Evolutionary conservation across 2,329 filamentous ascomycete species (phyloP).

Genomic region (Tolypocladium paradoxum): DNA sequence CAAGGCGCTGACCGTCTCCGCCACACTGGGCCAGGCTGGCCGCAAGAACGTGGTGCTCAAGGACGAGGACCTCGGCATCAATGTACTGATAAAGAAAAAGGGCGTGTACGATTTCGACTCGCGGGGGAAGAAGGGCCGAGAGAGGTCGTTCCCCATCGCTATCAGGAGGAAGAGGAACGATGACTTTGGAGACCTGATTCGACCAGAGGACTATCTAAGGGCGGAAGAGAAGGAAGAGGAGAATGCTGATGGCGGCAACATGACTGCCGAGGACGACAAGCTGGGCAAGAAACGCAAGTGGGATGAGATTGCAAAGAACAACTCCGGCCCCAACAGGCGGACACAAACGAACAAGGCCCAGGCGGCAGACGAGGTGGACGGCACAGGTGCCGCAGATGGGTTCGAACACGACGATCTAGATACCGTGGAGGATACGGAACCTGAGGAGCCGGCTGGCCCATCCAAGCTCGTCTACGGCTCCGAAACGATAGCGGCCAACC

Average conservation of each 20-base stretch:
- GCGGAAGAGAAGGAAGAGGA: conserved; percentile 83
- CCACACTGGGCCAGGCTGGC: conserved; percentile 71
- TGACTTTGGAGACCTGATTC: conserved; percentile 89
- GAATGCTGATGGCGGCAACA: conserved; percentile 38
- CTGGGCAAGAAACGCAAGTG: conserved; percentile 92
- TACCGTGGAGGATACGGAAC: conserved; percentile 43
- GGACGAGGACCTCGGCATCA: conserved; percentile 86
- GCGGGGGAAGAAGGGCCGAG: conserved; percentile 79
- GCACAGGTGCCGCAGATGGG: conserved; percentile 23
- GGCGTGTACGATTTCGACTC: conserved; percentile 92
- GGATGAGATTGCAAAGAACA: conserved; percentile 51
- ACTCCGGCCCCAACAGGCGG: conserved; percentile 44
- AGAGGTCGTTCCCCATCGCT: conserved; percentile 84
- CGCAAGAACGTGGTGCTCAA: conserved; percentile 78
- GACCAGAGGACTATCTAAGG: conserved; percentile 84
- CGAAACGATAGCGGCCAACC: conserved; percentile 54
- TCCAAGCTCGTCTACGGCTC: conserved; percentile 61
- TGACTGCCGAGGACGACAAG: conserved; percentile 41
- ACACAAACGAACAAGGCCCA: conserved; percentile 33
- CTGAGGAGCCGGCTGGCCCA: conserved; percentile 49
- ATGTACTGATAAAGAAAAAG: conserved; percentile 78
- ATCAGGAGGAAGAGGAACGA: conserved; percentile 70
- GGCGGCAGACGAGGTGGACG: conserved; percentile 35
- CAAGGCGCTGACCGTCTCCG: conserved; percentile 79
- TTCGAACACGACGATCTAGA: conserved; percentile 45